These are phyloP conservation scores for Dalechampia spathulata DNA, from an alignment of 441 rosid genomes.

Conservation along the genomic window DNA sequence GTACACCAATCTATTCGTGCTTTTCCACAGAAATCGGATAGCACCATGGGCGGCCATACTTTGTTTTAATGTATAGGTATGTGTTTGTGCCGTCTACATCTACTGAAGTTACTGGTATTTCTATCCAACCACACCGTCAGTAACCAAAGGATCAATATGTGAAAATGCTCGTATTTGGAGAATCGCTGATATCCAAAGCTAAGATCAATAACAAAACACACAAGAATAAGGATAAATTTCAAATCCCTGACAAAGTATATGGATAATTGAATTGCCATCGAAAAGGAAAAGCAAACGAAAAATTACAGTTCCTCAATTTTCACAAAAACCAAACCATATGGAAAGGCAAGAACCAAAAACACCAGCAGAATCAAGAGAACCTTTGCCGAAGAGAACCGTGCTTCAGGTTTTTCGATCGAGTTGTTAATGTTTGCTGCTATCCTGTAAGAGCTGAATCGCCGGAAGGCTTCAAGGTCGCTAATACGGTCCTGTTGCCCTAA, in stretches of 20 bases:
- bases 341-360: slow-evolving; percentile 67
- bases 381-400: slow-evolving; percentile 51
- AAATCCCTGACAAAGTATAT: no score
- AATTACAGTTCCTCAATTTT: no score
- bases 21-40: background rate
- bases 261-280: slow-evolving; percentile 21
- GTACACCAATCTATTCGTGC: no score
- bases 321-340: background rate
- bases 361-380: slow-evolving; percentile 71
- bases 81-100: background rate
- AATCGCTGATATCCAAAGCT: background rate
- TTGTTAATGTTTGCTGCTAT: slow-evolving; percentile 41
- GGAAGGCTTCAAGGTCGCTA: slow-evolving; percentile 54
- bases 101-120: background rate
- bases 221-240: background rate
- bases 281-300: slow-evolving; percentile 32
- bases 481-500: slow-evolving; percentile 71
- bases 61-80: background rate
- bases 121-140: background rate
- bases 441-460: slow-evolving; percentile 52
- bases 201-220: no score
- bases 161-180: no score
- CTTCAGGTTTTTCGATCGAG: slow-evolving; percentile 54
- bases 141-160: background rate
- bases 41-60: background rate